These are phyloP conservation scores for Eucalyptus fibrosa DNA, from an alignment of 345 rosid genomes.

Conservation along the genomic window DNA sequence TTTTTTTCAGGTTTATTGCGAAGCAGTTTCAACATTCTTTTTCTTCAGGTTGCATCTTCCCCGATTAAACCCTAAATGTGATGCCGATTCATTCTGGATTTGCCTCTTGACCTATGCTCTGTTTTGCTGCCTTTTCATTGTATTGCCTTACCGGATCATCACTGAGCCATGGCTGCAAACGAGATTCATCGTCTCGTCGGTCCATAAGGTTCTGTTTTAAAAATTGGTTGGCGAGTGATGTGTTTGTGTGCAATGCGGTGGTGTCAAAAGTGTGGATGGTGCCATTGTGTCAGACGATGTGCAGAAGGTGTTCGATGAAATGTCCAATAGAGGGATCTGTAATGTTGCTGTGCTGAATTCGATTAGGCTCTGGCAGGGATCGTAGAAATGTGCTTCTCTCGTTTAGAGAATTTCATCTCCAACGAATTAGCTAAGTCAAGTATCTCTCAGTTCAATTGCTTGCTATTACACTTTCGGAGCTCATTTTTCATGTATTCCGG, in stretches of 20 bases:
- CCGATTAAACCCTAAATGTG: no score
- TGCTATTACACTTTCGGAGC: background rate
- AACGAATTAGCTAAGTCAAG: background rate
- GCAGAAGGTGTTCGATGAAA: conserved; percentile 50
- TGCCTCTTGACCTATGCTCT: background rate
- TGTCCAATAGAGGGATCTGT: conserved; percentile 17
- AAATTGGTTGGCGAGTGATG: background rate
- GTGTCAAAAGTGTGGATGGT: conserved; percentile 43
- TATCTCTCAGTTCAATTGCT: background rate
- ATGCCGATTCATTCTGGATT: no score
- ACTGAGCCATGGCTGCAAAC: background rate
- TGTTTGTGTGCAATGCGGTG: conserved; percentile 49
- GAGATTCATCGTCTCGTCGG: background rate
- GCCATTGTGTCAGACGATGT: conserved; percentile 29
- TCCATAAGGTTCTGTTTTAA: conserved; percentile 9
- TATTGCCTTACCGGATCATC: background rate
- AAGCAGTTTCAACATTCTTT: no score
- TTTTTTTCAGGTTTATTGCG: no score
- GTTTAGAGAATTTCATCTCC: conserved; percentile 6
- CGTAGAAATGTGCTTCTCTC: conserved; percentile 16
- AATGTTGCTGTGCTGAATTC: conserved; percentile 70
- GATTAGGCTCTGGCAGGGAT: conserved; percentile 31
- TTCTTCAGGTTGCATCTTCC: no score
- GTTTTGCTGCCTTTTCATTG: background rate
- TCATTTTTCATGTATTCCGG: background rate